phyloP scores from a whole-genome alignment of 2,329 filamentous ascomycete genomes.

The Fusarium napiforme region DNA sequence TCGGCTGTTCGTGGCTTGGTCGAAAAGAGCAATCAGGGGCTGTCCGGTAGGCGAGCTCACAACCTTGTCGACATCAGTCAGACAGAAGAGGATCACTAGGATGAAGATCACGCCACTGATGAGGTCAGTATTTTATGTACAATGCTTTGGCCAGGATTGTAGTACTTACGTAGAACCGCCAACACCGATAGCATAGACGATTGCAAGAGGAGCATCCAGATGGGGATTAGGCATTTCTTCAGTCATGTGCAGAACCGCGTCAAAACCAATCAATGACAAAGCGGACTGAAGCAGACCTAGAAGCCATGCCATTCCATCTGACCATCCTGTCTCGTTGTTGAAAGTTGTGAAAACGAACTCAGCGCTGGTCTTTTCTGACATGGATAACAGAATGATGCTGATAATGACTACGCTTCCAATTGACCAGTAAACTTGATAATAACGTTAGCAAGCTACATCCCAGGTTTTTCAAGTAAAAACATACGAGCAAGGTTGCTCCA shows the following conservation, averaged over 20 bases:
- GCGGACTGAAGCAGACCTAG: background rate
- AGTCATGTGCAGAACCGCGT: background rate
- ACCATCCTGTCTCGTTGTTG: background rate
- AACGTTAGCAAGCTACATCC: background rate
- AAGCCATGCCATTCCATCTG: background rate
- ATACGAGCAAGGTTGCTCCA: background rate
- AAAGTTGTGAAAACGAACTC: background rate
- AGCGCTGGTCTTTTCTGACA: background rate
- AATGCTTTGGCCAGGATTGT: rapidly evolving
- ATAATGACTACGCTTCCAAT: background rate
- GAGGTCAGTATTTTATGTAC: background rate
- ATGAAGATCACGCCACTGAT: background rate
- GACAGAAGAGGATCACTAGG: background rate
- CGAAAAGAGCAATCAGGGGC: background rate
- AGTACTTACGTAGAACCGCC: background rate
- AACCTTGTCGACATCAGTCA: background rate
- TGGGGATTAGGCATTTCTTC: background rate
- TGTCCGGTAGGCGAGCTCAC: background rate
- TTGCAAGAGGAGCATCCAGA: background rate
- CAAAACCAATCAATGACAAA: background rate
- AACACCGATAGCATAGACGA: background rate
- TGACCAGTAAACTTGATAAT: background rate
- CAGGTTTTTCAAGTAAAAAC: rapidly evolving
- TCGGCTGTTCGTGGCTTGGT: background rate
- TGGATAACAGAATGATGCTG: background rate